A percentile compares a stretch with the other conserved stretches of the same genome.
phyloP scores from a whole-genome alignment of 192 early-diverging fungal species.

The Coemansia furcata region DNA sequence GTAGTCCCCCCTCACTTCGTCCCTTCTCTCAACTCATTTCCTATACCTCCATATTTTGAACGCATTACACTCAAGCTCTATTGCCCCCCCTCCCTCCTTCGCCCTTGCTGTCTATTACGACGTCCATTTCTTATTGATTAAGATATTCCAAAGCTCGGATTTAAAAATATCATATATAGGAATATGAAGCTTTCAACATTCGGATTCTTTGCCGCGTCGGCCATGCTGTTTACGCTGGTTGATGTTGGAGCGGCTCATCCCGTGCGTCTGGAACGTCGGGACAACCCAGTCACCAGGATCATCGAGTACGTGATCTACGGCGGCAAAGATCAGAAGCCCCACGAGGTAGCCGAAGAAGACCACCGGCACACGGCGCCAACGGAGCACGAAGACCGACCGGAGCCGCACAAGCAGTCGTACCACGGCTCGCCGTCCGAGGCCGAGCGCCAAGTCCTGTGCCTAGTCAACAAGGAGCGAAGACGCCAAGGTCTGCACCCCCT shows the following conservation, averaged over 20 bases:
- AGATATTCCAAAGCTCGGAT: constrained; percentile 1
- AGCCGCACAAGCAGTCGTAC: not conserved
- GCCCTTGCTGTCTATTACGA: not conserved
- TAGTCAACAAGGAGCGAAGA: constrained; percentile 49
- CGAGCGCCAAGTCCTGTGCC: constrained; percentile 37
- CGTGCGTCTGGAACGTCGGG: constrained; percentile 46
- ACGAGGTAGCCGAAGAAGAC: not conserved
- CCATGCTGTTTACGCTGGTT: constrained; percentile 13
- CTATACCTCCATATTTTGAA: too few species aligned
- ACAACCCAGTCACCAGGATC: constrained; percentile 23
- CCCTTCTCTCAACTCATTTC: not conserved
- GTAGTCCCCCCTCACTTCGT: not conserved
- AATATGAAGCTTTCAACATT: constrained; percentile 42
- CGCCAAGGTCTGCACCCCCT: constrained; percentile 22
- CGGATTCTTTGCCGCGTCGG: constrained; percentile 17
- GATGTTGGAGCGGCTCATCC: constrained; percentile 22
- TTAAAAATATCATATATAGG: not conserved
- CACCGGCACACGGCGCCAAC: not conserved
- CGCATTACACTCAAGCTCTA: not conserved
- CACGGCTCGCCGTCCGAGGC: not conserved
- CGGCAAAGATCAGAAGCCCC: constrained; percentile 4
- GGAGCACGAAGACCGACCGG: not conserved
- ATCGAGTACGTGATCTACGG: constrained; percentile 36
- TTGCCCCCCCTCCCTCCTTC: not conserved
- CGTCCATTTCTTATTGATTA: not conserved